Base-by-base conservation (phyloP, 1,139 yeast species). In the Yamadazyma friedrichii region DNA sequence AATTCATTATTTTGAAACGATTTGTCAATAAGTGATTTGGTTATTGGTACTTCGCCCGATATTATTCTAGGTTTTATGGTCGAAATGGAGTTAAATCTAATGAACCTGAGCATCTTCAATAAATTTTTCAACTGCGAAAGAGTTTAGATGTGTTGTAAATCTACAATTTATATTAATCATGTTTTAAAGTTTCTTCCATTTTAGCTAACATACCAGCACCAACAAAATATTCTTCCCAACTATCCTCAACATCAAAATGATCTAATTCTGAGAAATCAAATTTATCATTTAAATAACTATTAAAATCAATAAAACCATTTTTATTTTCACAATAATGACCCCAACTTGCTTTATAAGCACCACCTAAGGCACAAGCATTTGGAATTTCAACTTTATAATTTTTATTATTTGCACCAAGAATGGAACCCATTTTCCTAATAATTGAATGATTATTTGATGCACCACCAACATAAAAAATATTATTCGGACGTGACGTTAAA, bases 361-460 rank as follows among this genome's bases (percentile, higher is more conserved):
- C 96, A n/a, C 97, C 97, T 37, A 87, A 65, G 1, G 96, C 97
- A 72, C 97, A 89, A 1, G 96, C 95, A 62, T 89, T 89, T 6
- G 93, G 82, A 37, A 88, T 78, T 54, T 87, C 93, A 24, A 84
- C 84, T 48, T 80, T 78, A 59, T 64, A 88, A 43, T 84, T 80
- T 2, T 93, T 94, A 15, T 76, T 67, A 11, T 53, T 47, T 2
- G 82, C 74, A 4, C 91, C 89, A 31, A 89, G 62, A 6, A 89
- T 82, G 11, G 83, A 70, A 3, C 91, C 80, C 73, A 87, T 83
- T 45, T 80, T 83, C 20, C 64, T 59, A 35, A 88, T 81, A 39
- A 89, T 83, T 24, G 88, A 77, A 26, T 59, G 49, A 60, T 89
- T 89, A 40, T 79, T 78, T 12, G 94, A 83, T 1, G 91, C 89